Base-by-base conservation (phyloP, 1,139 yeast species). In the Kodamaea derodonti region DNA sequence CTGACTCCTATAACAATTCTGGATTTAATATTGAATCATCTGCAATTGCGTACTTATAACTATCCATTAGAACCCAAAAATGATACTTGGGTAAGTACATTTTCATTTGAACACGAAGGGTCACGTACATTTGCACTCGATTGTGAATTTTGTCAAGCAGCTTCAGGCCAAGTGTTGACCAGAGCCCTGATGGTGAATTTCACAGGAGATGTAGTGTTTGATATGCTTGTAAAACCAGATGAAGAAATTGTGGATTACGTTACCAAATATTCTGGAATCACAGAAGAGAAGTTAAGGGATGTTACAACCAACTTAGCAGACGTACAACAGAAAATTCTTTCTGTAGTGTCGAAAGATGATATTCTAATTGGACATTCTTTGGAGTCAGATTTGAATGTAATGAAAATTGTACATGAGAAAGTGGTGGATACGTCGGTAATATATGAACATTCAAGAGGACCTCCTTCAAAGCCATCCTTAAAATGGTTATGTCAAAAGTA, bases 81-180 rank as follows among this genome's bases (percentile, higher is more conserved):
- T 47, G 54, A 52, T 4, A 72, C 63, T 1, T 84, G 85, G 84
- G 73, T 71, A 0, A 78, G 78, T 39, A 86, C 95, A 0, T 43
- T 33, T 13, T 44, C 51, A 1, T 70, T 73, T 43, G 74, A 68
- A 1, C 79, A 76, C 42, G 75, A 63, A 3, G 80, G 78, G 0
- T 72, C 82, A 3, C 78, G 68, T 35, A 78, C 84, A 0, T 86
- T 75, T 61, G 94, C 95, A 0, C 50, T 92, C 15, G 98, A 92
- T 59, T 92, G 98, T 62, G 98, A 92, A 58, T 92, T 92, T 85
- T 87, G 96, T 54, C 62, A 70, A 37, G 62, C 92, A 0, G 74
- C 62, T 0, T 44, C 52, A 2, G 87, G 86, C 0, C 69, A 72
- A 31, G 95, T 79, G 3, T 63, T 90, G 28, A 80, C 97, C 0